Conservation (phyloP, 2,329 filamentous ascomycete genomes). For the Xylaria sp. region DNA sequence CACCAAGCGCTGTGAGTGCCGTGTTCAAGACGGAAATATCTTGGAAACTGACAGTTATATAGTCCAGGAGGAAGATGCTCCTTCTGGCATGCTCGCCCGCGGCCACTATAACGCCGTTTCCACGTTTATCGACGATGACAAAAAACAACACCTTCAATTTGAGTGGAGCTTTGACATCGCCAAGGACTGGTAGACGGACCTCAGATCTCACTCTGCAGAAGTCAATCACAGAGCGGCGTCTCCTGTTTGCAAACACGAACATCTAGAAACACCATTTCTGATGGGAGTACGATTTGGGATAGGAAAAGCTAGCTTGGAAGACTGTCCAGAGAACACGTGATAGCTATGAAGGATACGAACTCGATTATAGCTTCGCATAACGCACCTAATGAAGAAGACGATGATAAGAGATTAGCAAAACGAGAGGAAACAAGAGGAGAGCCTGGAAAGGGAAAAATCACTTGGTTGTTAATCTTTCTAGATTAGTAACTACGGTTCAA, state of each 20-base stretch:
- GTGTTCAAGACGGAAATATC: not conserved
- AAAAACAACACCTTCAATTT: constrained; percentile 88
- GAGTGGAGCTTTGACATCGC: constrained; percentile 97
- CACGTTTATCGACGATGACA: constrained; percentile 95
- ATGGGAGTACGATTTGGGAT: constrained; percentile 13
- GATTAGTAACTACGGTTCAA: constrained; percentile 10
- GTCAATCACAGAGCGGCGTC: constrained; percentile 9
- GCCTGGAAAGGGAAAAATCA: not conserved
- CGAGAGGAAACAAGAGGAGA: not conserved
- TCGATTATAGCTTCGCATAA: constrained; percentile 28
- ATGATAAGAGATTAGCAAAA: constrained; percentile 25
- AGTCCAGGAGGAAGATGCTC: constrained; percentile 94
- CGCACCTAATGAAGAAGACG: constrained; percentile 24
- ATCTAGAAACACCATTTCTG: not conserved
- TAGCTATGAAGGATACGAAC: constrained; percentile 16
- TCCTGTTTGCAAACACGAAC: not conserved
- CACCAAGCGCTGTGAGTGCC: constrained; percentile 86
- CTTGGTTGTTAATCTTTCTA: constrained; percentile 10
- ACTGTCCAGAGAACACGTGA: constrained; percentile 13
- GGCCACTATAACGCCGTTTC: constrained; percentile 91
- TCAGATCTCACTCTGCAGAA: constrained; percentile 12
- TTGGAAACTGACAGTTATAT: constrained; percentile 29
- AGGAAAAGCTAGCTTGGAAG: constrained; percentile 10
- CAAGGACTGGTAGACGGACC: constrained; percentile 83
- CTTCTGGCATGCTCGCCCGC: constrained; percentile 87